Conservation (phyloP, 805 yeast species). For the Sungouiozyma ichnusensis region DNA sequence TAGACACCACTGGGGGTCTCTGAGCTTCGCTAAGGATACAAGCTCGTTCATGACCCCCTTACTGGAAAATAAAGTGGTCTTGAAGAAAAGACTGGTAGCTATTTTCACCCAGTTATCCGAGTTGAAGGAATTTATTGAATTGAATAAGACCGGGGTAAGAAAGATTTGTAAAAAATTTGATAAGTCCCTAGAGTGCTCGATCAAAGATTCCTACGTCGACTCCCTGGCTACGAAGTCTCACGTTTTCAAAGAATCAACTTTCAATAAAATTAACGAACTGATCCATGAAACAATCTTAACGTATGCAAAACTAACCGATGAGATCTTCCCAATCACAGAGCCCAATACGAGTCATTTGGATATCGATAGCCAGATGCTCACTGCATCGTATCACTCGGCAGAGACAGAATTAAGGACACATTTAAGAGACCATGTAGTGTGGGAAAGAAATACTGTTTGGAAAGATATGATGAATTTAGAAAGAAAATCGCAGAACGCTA, state of each 20-base stretch:
- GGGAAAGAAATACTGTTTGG: conserved; percentile 98
- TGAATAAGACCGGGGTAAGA: conserved; percentile 80
- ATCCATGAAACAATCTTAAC: conserved; percentile 43
- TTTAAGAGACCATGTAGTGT: conserved; percentile 85
- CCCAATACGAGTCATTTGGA: background rate
- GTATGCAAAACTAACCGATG: conserved; percentile 40
- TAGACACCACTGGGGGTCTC: background rate
- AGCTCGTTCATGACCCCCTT: conserved; percentile 3
- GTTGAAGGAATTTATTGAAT: conserved; percentile 68
- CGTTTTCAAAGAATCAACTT: conserved; percentile 44
- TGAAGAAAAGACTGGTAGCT: conserved; percentile 55
- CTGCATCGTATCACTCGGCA: conserved; percentile 27
- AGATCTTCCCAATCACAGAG: conserved; percentile 5
- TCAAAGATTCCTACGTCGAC: conserved; percentile 49
- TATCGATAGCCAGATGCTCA: background rate
- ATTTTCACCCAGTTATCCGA: conserved; percentile 71
- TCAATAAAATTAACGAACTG: conserved; percentile 38
- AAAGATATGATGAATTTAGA: conserved; percentile 89
- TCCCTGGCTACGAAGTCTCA: conserved; percentile 38
- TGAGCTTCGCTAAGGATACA: background rate
- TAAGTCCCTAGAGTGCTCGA: conserved; percentile 56
- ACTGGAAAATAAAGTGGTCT: conserved; percentile 37
- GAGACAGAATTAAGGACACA: conserved; percentile 39
- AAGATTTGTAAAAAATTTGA: conserved; percentile 90
- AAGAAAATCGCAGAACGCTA: conserved; percentile 73